Conservation (phyloP, 2,329 filamentous ascomycete species). For the Daldinia sp. region DNA sequence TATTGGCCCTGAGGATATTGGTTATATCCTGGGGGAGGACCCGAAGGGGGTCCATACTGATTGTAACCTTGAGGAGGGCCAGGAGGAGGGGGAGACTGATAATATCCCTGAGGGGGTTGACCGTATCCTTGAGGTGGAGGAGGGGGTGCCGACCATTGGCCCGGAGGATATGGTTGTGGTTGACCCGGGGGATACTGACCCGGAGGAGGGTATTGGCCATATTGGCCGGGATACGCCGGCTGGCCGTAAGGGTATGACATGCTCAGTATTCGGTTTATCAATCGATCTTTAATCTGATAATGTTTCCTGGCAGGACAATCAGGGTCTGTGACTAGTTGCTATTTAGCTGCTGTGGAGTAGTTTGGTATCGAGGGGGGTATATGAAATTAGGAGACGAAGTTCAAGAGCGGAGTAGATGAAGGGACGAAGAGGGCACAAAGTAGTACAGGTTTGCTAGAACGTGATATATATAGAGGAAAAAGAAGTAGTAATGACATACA, state of each 20-base stretch:
- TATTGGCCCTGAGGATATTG: conserved; percentile 44
- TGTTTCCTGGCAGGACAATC: not conserved
- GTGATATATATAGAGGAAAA: not conserved
- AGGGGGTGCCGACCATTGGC: conserved; percentile 42
- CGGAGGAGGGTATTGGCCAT: conserved; percentile 42
- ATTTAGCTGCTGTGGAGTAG: not conserved
- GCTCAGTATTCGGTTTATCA: conserved; percentile 3
- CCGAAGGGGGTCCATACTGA: conserved; percentile 44
- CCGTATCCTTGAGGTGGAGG: conserved; percentile 35
- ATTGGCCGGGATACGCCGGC: conserved; percentile 21
- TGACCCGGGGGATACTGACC: conserved; percentile 43
- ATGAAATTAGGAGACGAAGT: not conserved
- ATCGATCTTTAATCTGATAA: not conserved
- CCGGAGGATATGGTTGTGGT: conserved; percentile 44
- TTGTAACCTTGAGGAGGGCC: conserved; percentile 48
- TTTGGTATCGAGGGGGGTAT: not conserved
- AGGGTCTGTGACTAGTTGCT: not conserved
- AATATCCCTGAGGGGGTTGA: conserved; percentile 43
- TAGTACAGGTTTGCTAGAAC: not conserved
- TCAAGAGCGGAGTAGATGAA: conserved; percentile 3
- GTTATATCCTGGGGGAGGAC: conserved; percentile 38
- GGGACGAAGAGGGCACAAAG: not conserved
- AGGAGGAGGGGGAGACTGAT: conserved; percentile 51
- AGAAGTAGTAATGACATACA: not conserved
- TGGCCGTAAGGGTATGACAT: conserved; percentile 38